Conservation (phyloP, 2,329 filamentous ascomycete genomes). For the Beauveria rudraprayagi region DNA sequence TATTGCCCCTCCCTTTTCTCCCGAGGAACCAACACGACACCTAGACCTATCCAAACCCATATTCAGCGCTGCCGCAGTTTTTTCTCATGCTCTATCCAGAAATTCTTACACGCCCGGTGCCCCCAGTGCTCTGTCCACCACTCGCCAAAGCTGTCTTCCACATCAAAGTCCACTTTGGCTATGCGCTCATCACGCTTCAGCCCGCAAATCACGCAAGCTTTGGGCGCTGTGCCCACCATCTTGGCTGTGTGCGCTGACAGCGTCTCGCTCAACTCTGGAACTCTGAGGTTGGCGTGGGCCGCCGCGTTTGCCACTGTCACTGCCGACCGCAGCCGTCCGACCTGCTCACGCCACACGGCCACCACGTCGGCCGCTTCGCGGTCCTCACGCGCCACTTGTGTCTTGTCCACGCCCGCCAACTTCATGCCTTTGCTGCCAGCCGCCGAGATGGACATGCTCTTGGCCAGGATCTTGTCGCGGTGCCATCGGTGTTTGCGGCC, state of each 20-base stretch:
- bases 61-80: slow-evolving; percentile 57
- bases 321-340: slow-evolving; percentile 66
- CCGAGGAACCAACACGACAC: background rate
- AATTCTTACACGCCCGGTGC: slow-evolving; percentile 69
- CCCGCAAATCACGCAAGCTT: slow-evolving; percentile 78
- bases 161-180: slow-evolving; percentile 61
- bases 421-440: slow-evolving; percentile 83
- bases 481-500: slow-evolving; percentile 87
- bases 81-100: slow-evolving; percentile 73
- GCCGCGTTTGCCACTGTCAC: slow-evolving; percentile 59
- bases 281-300: slow-evolving; percentile 41
- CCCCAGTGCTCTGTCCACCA: slow-evolving; percentile 95
- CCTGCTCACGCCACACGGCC: slow-evolving; percentile 63
- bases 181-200: slow-evolving; percentile 82
- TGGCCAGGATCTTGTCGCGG: slow-evolving; percentile 72
- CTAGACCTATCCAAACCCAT: background rate
- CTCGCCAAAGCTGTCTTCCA: slow-evolving; percentile 89
- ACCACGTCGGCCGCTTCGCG: slow-evolving; percentile 75
- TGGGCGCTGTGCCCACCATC: slow-evolving; percentile 64
- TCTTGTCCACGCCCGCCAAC: slow-evolving; percentile 74
- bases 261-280: slow-evolving; percentile 66
- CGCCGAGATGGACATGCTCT: slow-evolving; percentile 81
- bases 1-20: background rate
- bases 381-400: slow-evolving; percentile 74
- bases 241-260: slow-evolving; percentile 62